phyloP scores from a whole-genome alignment of 116 monocot genomes.

The Thalassia testudinum region DNA sequence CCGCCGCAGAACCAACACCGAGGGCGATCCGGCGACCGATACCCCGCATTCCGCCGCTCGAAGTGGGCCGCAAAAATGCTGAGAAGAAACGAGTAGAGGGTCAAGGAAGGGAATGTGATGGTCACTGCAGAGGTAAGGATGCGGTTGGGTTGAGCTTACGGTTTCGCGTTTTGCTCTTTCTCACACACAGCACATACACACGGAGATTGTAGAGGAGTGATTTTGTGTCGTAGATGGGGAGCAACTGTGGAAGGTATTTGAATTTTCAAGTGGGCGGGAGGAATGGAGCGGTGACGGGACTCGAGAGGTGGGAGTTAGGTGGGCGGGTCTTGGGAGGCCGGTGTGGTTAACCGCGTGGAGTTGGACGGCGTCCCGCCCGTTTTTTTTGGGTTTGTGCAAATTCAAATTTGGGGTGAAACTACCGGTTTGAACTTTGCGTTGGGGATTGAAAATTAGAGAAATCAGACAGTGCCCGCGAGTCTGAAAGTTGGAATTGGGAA shows the following conservation, averaged over 20 bases:
- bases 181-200: no score
- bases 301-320: not conserved
- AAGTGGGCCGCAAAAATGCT: not conserved
- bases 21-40: not conserved
- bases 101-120: no score
- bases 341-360: not conserved
- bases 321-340: not conserved
- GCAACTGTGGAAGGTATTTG: not conserved
- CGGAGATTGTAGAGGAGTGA: no score
- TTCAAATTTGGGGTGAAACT: not conserved
- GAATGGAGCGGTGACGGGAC: not conserved
- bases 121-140: no score
- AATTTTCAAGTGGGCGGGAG: not conserved
- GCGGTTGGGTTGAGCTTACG: no score
- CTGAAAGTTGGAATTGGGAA: no score
- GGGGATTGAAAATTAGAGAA: no score
- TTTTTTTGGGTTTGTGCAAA: not conserved
- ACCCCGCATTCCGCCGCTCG: conserved; percentile 3
- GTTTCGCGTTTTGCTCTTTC: not conserved
- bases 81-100: not conserved
- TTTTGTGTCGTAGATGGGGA: not conserved
- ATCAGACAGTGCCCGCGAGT: no score
- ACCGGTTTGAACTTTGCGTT: no score
- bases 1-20: not conserved
- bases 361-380: not conserved